Conservation (phyloP, 1,284 basidiomycete genomes). For the Neonothopanus nambi region DNA sequence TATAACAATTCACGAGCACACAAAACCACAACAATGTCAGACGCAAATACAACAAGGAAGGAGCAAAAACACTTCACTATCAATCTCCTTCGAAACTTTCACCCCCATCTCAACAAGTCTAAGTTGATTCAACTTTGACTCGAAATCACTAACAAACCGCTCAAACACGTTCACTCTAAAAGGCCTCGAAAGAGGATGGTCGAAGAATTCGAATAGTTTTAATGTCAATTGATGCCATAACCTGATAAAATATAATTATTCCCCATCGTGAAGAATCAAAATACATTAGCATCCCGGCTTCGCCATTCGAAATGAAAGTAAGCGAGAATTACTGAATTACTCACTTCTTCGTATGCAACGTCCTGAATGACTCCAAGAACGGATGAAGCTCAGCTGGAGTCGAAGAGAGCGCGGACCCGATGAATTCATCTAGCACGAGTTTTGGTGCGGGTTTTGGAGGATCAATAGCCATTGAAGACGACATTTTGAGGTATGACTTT, state of each 20-base stretch:
- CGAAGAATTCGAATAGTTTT: slow-evolving; percentile 84
- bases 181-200: slow-evolving; percentile 69
- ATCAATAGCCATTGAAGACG: slow-evolving; percentile 42
- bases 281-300: neutral
- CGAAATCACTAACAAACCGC: slow-evolving; percentile 79
- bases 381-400: slow-evolving; percentile 77
- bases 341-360: slow-evolving; percentile 80
- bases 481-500: slow-evolving; percentile 2
- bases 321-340: slow-evolving; percentile 27
- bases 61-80: slow-evolving; percentile 61
- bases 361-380: slow-evolving; percentile 76
- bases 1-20: slow-evolving; percentile 32
- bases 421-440: slow-evolving; percentile 74
- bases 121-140: slow-evolving; percentile 84
- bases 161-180: slow-evolving; percentile 88
- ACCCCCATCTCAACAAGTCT: slow-evolving; percentile 90
- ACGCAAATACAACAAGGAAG: too few relatives aligned
- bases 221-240: slow-evolving; percentile 97
- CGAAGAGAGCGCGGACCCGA: slow-evolving; percentile 67
- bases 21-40: slow-evolving; percentile 12
- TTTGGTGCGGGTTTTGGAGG: slow-evolving; percentile 49
- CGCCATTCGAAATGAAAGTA: neutral
- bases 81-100: slow-evolving; percentile 83
- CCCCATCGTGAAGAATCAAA: neutral
- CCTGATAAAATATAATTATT: slow-evolving; percentile 42